Conservation (phyloP, 139 green algal species). For the Haematococcus sp. region DNA sequence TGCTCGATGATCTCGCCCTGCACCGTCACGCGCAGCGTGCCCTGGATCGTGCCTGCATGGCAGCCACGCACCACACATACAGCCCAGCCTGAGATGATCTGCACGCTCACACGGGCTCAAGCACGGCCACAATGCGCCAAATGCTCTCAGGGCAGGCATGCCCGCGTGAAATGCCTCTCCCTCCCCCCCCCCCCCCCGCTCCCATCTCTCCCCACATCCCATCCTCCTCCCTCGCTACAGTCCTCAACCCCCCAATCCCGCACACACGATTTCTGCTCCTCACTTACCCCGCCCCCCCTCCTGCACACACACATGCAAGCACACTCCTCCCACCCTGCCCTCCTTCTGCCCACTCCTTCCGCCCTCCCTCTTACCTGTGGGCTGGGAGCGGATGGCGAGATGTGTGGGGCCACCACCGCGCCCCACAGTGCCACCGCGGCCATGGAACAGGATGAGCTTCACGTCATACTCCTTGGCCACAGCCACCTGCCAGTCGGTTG, state of each 20-base stretch:
- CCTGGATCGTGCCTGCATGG: conserved; percentile 25
- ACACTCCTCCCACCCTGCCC: neutral
- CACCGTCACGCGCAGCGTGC: conserved; percentile 87
- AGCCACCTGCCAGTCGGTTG: conserved; percentile 41
- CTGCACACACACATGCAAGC: neutral
- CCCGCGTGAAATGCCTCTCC: too few species aligned
- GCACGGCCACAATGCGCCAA: too few species aligned
- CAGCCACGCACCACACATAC: neutral
- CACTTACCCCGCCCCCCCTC: too few species aligned
- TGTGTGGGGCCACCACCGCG: conserved; percentile 92
- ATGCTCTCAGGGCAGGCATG: too few species aligned
- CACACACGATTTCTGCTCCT: too few species aligned
- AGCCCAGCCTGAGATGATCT: neutral
- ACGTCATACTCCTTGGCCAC: conserved; percentile 61
- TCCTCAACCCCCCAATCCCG: too few species aligned
- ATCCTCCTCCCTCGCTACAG: too few species aligned
- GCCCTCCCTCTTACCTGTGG: conserved; percentile 83
- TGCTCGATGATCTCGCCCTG: conserved; percentile 90
- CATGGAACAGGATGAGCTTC: conserved; percentile 96
- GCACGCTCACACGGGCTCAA: neutral
- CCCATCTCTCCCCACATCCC: too few species aligned
- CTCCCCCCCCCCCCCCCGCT: too few species aligned
- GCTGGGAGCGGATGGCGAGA: conserved; percentile 93
- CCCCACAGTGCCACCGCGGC: conserved; percentile 88
- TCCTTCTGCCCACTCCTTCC: too few species aligned